Conservation (phyloP, 306 rosid genomes). For the Acacia melanoxylon region DNA sequence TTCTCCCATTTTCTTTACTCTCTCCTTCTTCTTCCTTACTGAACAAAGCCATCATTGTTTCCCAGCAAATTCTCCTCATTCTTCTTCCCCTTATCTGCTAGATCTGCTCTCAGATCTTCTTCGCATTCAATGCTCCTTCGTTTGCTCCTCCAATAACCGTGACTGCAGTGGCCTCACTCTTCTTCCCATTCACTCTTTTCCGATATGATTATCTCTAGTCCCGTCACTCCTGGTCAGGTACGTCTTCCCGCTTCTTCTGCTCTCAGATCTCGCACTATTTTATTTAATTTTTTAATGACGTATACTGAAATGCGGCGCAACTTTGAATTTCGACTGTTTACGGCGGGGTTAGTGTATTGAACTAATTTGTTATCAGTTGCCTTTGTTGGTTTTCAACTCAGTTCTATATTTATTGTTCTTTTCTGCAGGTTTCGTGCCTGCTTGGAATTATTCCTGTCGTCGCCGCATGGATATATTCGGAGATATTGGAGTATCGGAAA, state of each 20-base stretch:
- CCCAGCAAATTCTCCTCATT: conserved; percentile 12
- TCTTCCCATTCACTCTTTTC: conserved; percentile 5
- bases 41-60: neutral
- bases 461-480: conserved; percentile 77
- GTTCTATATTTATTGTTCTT: neutral
- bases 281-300: neutral
- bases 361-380: neutral
- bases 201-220: conserved; percentile 59
- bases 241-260: conserved; percentile 18
- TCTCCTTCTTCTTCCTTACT: neutral
- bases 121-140: conserved; percentile 26
- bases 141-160: conserved; percentile 31
- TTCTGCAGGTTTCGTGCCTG: conserved; percentile 63
- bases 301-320: neutral
- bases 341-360: neutral
- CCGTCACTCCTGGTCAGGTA: conserved; percentile 89
- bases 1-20: neutral
- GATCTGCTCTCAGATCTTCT: conserved; percentile 38
- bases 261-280: conserved; percentile 42
- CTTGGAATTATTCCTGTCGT: conserved; percentile 66
- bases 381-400: neutral
- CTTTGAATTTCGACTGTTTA: conserved; percentile 2
- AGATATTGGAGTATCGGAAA: conserved; percentile 72
- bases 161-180: conserved; percentile 7
- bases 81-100: neutral